Evolutionary conservation across 352 stramenopile genomes (phyloP).

Genomic region (Phytophthora europaea): DNA sequence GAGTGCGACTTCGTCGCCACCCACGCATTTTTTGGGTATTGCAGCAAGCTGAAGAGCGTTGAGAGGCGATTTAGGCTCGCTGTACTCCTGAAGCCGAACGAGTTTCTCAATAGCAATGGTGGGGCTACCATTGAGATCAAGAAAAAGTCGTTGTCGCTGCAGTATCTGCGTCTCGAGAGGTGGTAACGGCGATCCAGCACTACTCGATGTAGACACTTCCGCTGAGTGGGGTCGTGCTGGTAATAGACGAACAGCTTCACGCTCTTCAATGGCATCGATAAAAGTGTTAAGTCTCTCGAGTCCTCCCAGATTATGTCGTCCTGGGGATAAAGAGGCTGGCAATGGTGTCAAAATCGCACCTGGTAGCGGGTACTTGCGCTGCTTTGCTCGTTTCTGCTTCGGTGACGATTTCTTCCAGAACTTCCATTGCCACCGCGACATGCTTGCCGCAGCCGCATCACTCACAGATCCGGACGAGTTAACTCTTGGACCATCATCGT

Average conservation of each 20-base stretch:
- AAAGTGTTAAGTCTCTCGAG: constrained; percentile 14
- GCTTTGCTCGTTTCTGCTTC: constrained; percentile 27
- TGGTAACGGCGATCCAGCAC: constrained; percentile 27
- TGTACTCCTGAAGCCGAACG: constrained; percentile 55
- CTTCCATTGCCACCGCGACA: constrained; percentile 33
- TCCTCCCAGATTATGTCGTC: constrained; percentile 2
- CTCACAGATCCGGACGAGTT: constrained; percentile 12
- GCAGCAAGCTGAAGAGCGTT: constrained; percentile 57
- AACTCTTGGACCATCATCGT: neutral
- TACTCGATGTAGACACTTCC: neutral
- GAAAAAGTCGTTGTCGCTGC: constrained; percentile 53
- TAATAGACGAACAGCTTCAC: constrained; percentile 5
- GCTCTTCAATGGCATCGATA: constrained; percentile 19
- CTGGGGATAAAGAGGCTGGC: constrained; percentile 12
- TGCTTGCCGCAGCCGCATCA: constrained; percentile 11
- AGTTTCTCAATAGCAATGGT: constrained; percentile 57
- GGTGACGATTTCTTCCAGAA: constrained; percentile 29
- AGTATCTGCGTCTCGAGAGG: constrained; percentile 53
- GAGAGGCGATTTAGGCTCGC: constrained; percentile 15
- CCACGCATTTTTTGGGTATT: constrained; percentile 60
- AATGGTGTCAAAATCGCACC: constrained; percentile 24
- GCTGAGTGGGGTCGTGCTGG: neutral
- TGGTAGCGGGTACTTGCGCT: constrained; percentile 21
- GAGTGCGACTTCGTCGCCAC: constrained; percentile 68
- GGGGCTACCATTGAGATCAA: constrained; percentile 35